These are phyloP conservation scores for Sclerotinia nivalis DNA, from an alignment of 2,329 filamentous ascomycete species.

Conservation along the genomic window DNA sequence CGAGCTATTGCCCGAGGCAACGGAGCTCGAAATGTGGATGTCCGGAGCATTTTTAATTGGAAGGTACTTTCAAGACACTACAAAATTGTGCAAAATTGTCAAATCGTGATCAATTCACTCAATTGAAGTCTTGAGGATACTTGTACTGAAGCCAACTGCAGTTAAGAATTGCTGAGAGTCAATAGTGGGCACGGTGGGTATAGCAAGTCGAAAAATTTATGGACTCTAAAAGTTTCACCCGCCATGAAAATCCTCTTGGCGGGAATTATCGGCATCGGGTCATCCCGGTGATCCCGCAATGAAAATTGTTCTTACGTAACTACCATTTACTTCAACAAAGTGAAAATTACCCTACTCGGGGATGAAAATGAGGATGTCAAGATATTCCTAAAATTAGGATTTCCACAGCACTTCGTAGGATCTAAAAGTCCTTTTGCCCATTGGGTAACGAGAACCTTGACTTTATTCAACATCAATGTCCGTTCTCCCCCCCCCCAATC, in stretches of 20 bases:
- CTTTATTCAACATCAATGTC: background rate
- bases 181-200: constrained; percentile 9
- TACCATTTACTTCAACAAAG: background rate
- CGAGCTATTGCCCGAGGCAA: constrained; percentile 23
- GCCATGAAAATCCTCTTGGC: constrained; percentile 7
- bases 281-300: background rate
- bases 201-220: constrained; percentile 1
- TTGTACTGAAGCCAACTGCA: constrained; percentile 11
- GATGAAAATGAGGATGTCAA: background rate
- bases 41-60: constrained; percentile 22
- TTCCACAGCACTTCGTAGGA: background rate
- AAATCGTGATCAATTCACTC: constrained; percentile 6
- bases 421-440: background rate
- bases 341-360: background rate
- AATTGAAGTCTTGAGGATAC: constrained; percentile 18
- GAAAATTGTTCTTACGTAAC: constrained; percentile 10
- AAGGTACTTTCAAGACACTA: background rate
- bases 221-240: constrained; percentile 18
- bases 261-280: constrained; percentile 16
- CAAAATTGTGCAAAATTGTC: constrained; percentile 2
- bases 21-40: constrained; percentile 22
- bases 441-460: background rate
- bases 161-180: constrained; percentile 5
- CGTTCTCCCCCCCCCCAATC: background rate
- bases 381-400: background rate